Evolutionary conservation across 768 basidiomycete species (phyloP), one percentile per base, ranked within the genome.

Genomic region (Pholiota conissans): DNA sequence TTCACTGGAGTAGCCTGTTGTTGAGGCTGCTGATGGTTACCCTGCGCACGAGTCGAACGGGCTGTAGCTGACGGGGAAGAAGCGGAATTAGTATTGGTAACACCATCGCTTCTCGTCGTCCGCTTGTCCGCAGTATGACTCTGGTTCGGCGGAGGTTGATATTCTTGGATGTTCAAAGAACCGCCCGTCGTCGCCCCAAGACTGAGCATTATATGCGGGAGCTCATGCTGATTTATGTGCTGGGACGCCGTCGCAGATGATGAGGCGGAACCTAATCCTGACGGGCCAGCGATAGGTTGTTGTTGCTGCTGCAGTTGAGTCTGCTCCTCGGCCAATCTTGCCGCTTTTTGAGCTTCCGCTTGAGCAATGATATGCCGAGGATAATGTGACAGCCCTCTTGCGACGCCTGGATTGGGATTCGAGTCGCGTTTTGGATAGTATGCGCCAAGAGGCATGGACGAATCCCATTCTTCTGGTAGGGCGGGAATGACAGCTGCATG

Each of bases 401-500:
- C 71, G 5, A 72, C 18, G 27, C 69, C 74, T 5, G 74, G 67
- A 50, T 70, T 63, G 0, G 67, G 49, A 20, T 58, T 60, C 1
- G 57, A 49, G 20, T 73, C 72, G 50, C 70, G 63, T 56, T 73
- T 72, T 11, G 78, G 78, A 48, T 82, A 81, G 56, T 81, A 77
- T 4, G 77, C 73, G 28, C 81, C 79, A 26, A 79, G 71, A 5
- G 79, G 78, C 64, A 74, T 68, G 16, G 76, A 76, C 2, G 78
- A 72, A 50, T 85, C 84, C 45, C 84, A 86, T 55, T 90, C 89
- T 66, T 91, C 90, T 7, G 89, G 88, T 5, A 91, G 76, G 0
- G 90, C 90, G 46, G 90, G 90, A 50, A 88, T 87, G 53, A 92
- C 90, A 59, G 89, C 85, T 34, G 90, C 91, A 63, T 92, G 91